Evolutionary conservation across 805 yeast genomes (phyloP).

Genomic region (Dipodascus albidus): DNA sequence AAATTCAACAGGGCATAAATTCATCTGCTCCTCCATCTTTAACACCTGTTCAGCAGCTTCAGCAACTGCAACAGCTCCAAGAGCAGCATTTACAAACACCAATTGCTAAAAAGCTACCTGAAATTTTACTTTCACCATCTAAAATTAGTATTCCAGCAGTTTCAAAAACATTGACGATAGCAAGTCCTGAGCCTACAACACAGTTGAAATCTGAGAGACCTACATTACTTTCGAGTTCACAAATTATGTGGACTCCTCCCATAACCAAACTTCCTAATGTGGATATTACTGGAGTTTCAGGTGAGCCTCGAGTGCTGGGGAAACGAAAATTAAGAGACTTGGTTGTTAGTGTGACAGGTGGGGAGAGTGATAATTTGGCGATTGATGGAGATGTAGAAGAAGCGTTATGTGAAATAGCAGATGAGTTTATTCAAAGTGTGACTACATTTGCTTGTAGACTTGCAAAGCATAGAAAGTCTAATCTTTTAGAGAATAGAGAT

Average conservation of each 20-base stretch:
- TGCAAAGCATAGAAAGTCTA: constrained; percentile 89
- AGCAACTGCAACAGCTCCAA: neutral
- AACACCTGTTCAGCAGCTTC: neutral
- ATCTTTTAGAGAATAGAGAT: constrained; percentile 76
- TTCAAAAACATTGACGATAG: constrained; percentile 52
- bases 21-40: neutral
- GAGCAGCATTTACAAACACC: neutral
- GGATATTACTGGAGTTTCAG: constrained; percentile 43
- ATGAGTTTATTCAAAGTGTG: constrained; percentile 88
- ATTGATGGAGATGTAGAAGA: constrained; percentile 95
- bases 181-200: constrained; percentile 54
- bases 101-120: neutral
- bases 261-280: constrained; percentile 65
- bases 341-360: constrained; percentile 55
- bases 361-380: constrained; percentile 69
- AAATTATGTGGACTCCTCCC: constrained; percentile 72
- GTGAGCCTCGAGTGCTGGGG: constrained; percentile 50
- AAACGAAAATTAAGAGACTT: constrained; percentile 84
- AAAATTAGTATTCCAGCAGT: constrained; percentile 19
- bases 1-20: neutral
- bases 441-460: constrained; percentile 88
- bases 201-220: constrained; percentile 65
- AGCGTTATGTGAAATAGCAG: constrained; percentile 80
- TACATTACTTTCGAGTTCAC: constrained; percentile 73
- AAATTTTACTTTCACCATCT: constrained; percentile 14